Evolutionary conservation across 352 stramenopile genomes (phyloP).

Genomic region (Pythium pyrilobum): DNA sequence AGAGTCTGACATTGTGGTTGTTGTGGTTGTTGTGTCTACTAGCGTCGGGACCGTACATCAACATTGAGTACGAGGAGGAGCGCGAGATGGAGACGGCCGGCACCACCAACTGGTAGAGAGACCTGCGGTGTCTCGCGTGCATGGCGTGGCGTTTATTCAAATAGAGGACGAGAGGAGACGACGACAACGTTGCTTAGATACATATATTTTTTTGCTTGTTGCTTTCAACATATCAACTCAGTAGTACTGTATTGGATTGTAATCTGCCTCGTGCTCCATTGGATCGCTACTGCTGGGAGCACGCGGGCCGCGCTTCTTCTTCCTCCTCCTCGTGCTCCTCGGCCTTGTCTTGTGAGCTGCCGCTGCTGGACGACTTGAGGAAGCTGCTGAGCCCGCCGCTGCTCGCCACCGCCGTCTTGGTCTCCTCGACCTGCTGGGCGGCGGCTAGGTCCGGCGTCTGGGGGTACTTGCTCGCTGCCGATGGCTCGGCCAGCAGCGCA

Average conservation of each 20-base stretch:
- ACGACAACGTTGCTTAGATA: background rate
- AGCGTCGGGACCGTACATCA: constrained; percentile 64
- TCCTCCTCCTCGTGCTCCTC: constrained; percentile 21
- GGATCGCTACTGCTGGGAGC: constrained; percentile 53
- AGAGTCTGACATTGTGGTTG: background rate
- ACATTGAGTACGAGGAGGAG: constrained; percentile 87
- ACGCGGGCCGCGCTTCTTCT: constrained; percentile 30
- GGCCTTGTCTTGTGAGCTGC: constrained; percentile 13
- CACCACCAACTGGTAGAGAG: constrained; percentile 46
- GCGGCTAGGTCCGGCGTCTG: background rate
- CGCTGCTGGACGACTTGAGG: constrained; percentile 32
- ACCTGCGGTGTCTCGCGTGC: background rate
- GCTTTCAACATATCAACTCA: too few species aligned
- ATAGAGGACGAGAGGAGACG: constrained; percentile 2
- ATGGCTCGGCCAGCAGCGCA: constrained; percentile 9
- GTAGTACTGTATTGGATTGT: too few species aligned
- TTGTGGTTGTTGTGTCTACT: constrained; percentile 3
- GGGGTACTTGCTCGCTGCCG: constrained; percentile 1
- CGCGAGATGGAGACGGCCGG: constrained; percentile 44
- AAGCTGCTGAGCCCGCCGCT: constrained; percentile 22
- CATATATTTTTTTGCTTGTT: too few species aligned
- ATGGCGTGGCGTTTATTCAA: constrained; percentile 7
- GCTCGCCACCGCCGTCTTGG: background rate
- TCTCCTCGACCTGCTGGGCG: background rate
- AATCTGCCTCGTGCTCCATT: too few species aligned